Conservation (phyloP, 768 basidiomycete genomes). For the Phaeotremella skinneri region DNA sequence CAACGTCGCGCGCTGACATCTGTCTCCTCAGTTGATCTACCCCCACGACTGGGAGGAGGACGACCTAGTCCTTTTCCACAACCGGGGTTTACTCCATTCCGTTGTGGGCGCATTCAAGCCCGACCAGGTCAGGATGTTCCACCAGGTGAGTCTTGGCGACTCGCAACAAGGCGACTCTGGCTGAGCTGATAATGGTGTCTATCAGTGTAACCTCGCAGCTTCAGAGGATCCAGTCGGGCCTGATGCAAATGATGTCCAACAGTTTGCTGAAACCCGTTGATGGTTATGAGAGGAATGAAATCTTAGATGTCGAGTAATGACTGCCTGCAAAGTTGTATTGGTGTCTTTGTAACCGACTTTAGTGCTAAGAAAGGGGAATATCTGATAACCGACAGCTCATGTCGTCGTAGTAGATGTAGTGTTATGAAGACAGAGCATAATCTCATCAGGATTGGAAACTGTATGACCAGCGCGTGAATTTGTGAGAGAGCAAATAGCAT, state of each 20-base stretch:
- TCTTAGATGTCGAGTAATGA: no score
- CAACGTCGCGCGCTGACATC: neutral
- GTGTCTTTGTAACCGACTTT: no score
- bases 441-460: no score
- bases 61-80: conserved; percentile 81
- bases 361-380: no score
- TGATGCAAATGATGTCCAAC: conserved; percentile 63
- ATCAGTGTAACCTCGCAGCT: conserved; percentile 75
- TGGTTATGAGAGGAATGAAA: no score
- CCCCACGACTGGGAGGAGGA: conserved; percentile 80
- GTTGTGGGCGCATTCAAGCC: conserved; percentile 71
- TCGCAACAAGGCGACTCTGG: neutral
- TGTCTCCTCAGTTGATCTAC: conserved; percentile 65
- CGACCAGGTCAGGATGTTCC: conserved; percentile 68
- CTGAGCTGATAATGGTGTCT: conserved; percentile 4
- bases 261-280: conserved; percentile 62
- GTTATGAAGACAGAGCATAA: neutral
- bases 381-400: no score
- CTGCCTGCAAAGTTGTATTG: no score
- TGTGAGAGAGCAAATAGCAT: no score
- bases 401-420: no score
- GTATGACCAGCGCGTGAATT: no score
- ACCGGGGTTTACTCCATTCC: conserved; percentile 74
- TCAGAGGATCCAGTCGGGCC: conserved; percentile 71
- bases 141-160: conserved; percentile 54